These are phyloP conservation scores for Tagetes patula DNA, from an alignment of 129 eudicot genomes.

Conservation along the genomic window DNA sequence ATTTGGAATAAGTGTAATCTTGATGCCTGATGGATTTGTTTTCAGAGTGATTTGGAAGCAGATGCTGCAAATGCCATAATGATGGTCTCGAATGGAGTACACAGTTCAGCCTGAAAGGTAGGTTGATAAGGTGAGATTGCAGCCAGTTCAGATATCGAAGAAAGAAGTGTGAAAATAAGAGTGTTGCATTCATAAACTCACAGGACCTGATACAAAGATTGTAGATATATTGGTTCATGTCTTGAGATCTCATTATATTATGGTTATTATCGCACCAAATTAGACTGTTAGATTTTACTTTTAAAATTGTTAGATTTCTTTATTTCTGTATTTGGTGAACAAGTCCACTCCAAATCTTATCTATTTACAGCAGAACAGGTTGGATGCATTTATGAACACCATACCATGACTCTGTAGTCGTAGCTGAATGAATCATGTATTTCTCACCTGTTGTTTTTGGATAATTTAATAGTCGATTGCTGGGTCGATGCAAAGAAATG, in stretches of 20 bases:
- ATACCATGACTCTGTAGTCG: too few species aligned
- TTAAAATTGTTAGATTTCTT: neutral
- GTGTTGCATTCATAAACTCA: conserved; percentile 31
- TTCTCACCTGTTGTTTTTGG: too few species aligned
- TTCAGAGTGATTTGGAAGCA: conserved; percentile 56
- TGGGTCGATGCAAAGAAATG: too few species aligned
- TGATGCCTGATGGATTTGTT: conserved; percentile 16
- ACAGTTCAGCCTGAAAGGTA: conserved; percentile 37
- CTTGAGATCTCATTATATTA: conserved; percentile 16
- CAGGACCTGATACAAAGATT: conserved; percentile 31
- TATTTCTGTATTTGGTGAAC: neutral
- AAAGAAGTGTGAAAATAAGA: conserved; percentile 37
- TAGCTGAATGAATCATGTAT: too few species aligned
- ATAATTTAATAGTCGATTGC: too few species aligned
- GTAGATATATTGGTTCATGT: conserved; percentile 46
- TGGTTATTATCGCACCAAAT: neutral
- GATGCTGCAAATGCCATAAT: conserved; percentile 42
- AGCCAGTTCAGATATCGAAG: conserved; percentile 22
- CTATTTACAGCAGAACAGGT: neutral
- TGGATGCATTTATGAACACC: too few species aligned
- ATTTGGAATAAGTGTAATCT: neutral
- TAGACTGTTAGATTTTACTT: neutral
- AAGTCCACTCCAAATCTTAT: neutral
- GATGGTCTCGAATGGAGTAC: conserved; percentile 41
- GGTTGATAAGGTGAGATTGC: conserved; percentile 23